Base-by-base conservation (phyloP, 192 early-diverging fungal genomes). In the Coemansia sp. region DNA sequence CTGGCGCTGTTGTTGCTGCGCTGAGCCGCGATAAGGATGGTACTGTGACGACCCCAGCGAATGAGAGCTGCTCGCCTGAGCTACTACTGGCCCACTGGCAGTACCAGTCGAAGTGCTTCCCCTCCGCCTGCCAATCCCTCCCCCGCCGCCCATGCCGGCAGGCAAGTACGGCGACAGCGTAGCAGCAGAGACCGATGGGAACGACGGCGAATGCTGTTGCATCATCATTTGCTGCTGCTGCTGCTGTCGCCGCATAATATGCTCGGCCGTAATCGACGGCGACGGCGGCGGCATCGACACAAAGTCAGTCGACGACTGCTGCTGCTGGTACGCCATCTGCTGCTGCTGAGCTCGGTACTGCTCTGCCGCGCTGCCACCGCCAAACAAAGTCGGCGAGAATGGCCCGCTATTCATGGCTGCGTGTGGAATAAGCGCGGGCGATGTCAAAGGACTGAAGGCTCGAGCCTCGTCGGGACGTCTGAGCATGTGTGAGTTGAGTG, bases 241-340 rank as follows among this genome's bases (percentile, higher is more conserved):
- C 55, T 73, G 64, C 63, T 81, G 79, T 6, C 74, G 70, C 39
- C 74, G 67, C 67, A 81, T 67, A 28, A 81, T 73, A 33, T 76
- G 79, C 35, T 76, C 79, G 37, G 69, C 78, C 0, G 79, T 76
- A 7, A 73, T 76, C 6, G 79, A 81, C 17, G 74, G 71, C 53
- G 70, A 81, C 52, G 78, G 78, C 4, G 78, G 74, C 4, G 74
- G 79, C 71, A 81, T 81, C 14, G 52, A 49, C 30, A 60, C 58
- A 26, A 66, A 21, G 43, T 44, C 44, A 3, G 9, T 40, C 4
- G 38, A 10, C 26, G 23, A 8, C 46, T 61, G 67, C 40, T 42
- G 39, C 28, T 67, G 66, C 40, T 57, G 52, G 33, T 66, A 50
- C 2, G 21, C 35, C 49, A 50, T 46, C 2, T 66, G 46, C 26